Base-by-base conservation (phyloP, 2,329 filamentous ascomycete genomes). In the Teratosphaeria pseudoeucalypti region DNA sequence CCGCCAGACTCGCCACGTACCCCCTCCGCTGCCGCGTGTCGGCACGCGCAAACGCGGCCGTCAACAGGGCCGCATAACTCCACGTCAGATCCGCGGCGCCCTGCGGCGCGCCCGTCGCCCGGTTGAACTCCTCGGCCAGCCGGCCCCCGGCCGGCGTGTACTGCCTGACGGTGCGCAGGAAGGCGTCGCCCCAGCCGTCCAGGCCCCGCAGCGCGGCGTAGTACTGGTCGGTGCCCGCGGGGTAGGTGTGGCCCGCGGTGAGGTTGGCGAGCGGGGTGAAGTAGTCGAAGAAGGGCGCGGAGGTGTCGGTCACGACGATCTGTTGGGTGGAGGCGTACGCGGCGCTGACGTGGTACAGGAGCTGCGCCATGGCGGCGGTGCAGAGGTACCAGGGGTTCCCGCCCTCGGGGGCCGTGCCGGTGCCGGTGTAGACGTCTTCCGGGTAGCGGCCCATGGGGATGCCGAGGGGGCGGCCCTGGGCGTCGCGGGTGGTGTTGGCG, bases 311-410 rank as follows among this genome's bases (percentile, higher is more conserved):
- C 32, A 70, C 62, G 16, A 57, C 54, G 58, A 73, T 65, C 26
- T 57, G 62, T 19, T 64, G 65, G 11, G 63, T 61, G 1, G 55
- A 29, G 23, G 60, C 59, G 57, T 64, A 70, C 29, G 64, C 64
- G 34, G 56, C 47, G 7, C 64, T 62, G 1, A 67, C 64, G 34
- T 63, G 57, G 58, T 71, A 73, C 47, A 73, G 53, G 54, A 67
- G 64, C 55, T 73, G 68, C 10, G 69, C 66, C 55, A 72, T 63
- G n/a, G 70, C 65, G 6, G 69, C 66, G 26, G 71, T 73, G 52
- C 68, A 65, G 27, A 73, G 63, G 53, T 71, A 73, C 71, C 71
- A 73, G 1, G 71, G 71, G 58, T 73, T 72, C 2, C 71, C 71
- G 49, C 70, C 68, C 32, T 70, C 64, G 1, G 37, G 19, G 26